These are phyloP conservation scores for Podospora comata DNA, from an alignment of 495 filamentous ascomycete genomes.

Conservation along the genomic window DNA sequence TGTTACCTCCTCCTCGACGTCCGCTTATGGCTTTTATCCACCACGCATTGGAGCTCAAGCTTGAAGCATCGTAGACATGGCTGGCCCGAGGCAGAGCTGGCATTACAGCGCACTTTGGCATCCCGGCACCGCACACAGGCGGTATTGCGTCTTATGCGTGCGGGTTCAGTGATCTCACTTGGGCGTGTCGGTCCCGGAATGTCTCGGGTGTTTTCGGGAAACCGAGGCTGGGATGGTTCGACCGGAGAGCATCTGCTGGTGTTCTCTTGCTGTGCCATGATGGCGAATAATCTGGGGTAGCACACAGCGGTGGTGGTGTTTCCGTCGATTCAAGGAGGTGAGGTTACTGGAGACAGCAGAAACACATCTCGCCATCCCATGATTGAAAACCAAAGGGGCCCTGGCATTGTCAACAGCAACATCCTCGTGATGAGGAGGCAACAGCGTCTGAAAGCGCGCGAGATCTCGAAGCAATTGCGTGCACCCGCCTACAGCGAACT, in stretches of 20 bases:
- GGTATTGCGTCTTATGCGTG: conserved; percentile 42
- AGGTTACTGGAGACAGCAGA: not conserved
- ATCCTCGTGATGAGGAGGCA: conserved; percentile 2
- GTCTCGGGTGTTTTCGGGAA: conserved; percentile 10
- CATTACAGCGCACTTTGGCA: conserved; percentile 44
- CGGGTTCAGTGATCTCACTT: conserved; percentile 13
- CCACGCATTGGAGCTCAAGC: conserved; percentile 43
- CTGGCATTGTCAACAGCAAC: not conserved
- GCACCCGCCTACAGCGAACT: conserved; percentile 8
- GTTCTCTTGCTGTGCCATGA: conserved; percentile 2
- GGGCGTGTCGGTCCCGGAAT: conserved; percentile 23
- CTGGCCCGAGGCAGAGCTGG: conserved; percentile 37
- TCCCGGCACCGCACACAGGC: conserved; percentile 44
- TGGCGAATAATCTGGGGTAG: not conserved
- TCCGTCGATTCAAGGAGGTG: not conserved
- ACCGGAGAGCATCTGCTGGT: conserved; percentile 8
- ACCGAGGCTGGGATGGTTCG: not conserved
- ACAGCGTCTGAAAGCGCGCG: conserved; percentile 6
- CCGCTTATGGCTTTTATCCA: conserved; percentile 47
- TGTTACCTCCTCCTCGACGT: conserved; percentile 40
- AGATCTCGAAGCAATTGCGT: conserved; percentile 12
- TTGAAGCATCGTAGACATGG: conserved; percentile 45
- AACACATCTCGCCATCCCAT: not conserved
- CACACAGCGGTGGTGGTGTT: conserved; percentile 6
- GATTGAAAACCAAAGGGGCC: not conserved